Evolutionary conservation across 345 rosid species (phyloP).

Genomic region (Limnanthes douglasii): DNA sequence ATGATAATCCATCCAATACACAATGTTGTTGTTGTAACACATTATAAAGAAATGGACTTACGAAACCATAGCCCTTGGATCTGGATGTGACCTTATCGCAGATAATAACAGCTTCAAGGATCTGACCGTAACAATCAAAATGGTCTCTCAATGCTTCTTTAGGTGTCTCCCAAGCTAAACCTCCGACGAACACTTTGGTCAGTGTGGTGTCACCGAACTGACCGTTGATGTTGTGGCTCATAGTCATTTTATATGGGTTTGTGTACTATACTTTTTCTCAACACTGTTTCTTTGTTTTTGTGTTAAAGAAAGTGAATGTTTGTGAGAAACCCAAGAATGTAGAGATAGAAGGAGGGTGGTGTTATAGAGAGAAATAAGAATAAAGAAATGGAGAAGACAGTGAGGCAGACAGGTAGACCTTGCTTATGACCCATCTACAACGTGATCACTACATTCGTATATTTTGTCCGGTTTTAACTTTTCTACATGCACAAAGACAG

Average conservation of each 20-base stretch:
- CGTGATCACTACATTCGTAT: slow-evolving; percentile 21
- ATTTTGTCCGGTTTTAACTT: too few species aligned
- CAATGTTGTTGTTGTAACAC: too few species aligned
- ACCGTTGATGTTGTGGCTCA: slow-evolving; percentile 31
- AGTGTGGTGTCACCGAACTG: slow-evolving; percentile 83
- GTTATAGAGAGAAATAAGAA: slow-evolving; percentile 13
- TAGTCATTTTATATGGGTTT: slow-evolving; percentile 29
- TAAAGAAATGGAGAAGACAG: slow-evolving; percentile 28
- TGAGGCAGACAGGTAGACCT: slow-evolving; percentile 43
- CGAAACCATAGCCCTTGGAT: slow-evolving; percentile 99
- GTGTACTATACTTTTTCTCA: background rate
- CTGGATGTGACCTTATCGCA: slow-evolving; percentile 82
- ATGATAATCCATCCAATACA: background rate
- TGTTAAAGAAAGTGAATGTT: slow-evolving; percentile 1
- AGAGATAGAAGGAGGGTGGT: slow-evolving; percentile 11
- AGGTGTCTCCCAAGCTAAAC: slow-evolving; percentile 92
- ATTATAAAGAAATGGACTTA: slow-evolving; percentile 15
- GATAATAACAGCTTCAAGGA: slow-evolving; percentile 91
- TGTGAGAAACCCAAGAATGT: slow-evolving; percentile 1
- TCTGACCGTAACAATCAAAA: slow-evolving; percentile 82
- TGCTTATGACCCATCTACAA: slow-evolving; percentile 15
- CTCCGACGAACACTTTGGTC: slow-evolving; percentile 95
- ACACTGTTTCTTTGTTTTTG: background rate
- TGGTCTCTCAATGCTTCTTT: slow-evolving; percentile 76
- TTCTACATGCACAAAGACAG: too few species aligned